Percentiles rank a stretch among this genome's conserved stretches.
phyloP scores from a whole-genome alignment of 192 early-diverging fungal genomes.

The Coemansia reversa region DNA sequence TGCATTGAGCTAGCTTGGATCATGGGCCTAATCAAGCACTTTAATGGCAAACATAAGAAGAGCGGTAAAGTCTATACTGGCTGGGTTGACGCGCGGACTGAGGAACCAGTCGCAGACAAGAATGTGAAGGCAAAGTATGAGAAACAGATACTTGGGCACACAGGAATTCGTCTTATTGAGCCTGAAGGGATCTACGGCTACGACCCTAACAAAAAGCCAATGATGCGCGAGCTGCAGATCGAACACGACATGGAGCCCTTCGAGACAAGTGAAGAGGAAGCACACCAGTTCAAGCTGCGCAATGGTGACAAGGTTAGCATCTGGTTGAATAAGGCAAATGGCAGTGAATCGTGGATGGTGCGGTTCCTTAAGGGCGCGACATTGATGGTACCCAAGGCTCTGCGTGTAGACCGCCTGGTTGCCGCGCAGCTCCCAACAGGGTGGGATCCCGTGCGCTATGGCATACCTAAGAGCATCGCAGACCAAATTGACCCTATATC shows the following conservation, averaged over 20 bases:
- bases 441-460: conserved; percentile 88
- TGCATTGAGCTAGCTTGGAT: conserved; percentile 98
- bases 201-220: conserved; percentile 79
- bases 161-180: conserved; percentile 91
- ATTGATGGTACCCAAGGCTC: conserved; percentile 88
- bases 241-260: conserved; percentile 87
- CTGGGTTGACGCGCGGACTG: conserved; percentile 86
- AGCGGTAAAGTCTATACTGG: conserved; percentile 69
- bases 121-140: conserved; percentile 91
- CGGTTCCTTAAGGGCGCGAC: conserved; percentile 83
- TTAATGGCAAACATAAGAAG: conserved; percentile 77
- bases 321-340: conserved; percentile 9
- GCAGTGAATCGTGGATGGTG: conserved; percentile 67
- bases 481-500: conserved; percentile 89
- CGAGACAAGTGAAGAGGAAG: conserved; percentile 84
- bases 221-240: conserved; percentile 86
- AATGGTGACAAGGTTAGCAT: conserved; percentile 75
- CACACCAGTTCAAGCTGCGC: conserved; percentile 78
- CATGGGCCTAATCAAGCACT: conserved; percentile 91
- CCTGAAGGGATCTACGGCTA: conserved; percentile 85
- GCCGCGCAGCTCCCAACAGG: conserved; percentile 93
- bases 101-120: conserved; percentile 80
- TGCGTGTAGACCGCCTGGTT: conserved; percentile 82
- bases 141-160: conserved; percentile 83
- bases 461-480: conserved; percentile 86